Evolutionary conservation across 345 rosid genomes (phyloP).

Genomic region (Gossypium rotundifolium): DNA sequence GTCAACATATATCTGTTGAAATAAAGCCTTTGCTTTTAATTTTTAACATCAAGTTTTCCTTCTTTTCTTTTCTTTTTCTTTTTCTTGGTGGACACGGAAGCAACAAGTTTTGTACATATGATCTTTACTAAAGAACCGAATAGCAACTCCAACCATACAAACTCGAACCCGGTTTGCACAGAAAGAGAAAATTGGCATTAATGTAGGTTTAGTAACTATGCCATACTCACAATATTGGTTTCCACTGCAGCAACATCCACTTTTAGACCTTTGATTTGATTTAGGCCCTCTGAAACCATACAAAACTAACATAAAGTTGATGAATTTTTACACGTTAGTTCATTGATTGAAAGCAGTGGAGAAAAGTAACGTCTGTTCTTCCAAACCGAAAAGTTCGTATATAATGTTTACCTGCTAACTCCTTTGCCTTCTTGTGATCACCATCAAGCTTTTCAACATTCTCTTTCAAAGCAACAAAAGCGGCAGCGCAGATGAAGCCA

Average conservation of each 20-base stretch:
- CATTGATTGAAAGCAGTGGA: background rate
- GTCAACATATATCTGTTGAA: conserved; percentile 53
- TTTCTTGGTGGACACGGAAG: background rate
- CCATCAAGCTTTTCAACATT: conserved; percentile 55
- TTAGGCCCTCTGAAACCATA: conserved; percentile 54
- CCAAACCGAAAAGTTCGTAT: background rate
- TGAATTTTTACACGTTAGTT: background rate
- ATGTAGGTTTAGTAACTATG: background rate
- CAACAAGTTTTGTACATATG: background rate
- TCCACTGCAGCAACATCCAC: conserved; percentile 65
- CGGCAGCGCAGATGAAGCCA: conserved; percentile 82
- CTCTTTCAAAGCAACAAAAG: conserved; percentile 65
- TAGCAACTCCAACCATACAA: background rate
- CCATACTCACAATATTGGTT: conserved; percentile 76
- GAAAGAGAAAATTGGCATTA: background rate
- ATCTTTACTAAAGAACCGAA: background rate
- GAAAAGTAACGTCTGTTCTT: background rate
- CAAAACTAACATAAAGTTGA: background rate
- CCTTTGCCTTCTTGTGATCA: conserved; percentile 80
- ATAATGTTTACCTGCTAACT: conserved; percentile 61
- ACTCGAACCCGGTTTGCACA: background rate
- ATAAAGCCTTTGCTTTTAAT: background rate
- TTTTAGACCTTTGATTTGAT: conserved; percentile 60
- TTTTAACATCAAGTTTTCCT: too few relatives aligned
- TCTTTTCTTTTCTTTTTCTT: background rate